These are phyloP conservation scores for Umbelopsis sp. DNA, from an alignment of 192 early-diverging fungal genomes.

Conservation along the genomic window DNA sequence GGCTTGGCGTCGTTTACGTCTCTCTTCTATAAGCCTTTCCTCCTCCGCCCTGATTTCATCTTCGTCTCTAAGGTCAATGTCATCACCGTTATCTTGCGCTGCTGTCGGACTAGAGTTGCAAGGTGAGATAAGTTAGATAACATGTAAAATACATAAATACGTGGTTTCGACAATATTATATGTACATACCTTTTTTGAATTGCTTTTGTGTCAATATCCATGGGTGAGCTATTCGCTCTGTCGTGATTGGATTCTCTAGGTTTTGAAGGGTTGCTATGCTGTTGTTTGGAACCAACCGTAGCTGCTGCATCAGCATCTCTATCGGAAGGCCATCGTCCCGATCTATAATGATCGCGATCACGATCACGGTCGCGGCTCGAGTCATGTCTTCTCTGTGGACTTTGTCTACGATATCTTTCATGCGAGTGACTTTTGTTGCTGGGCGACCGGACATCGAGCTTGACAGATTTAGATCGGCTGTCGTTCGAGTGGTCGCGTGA, in stretches of 20 bases:
- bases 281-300: not conserved
- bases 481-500: not conserved
- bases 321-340: not conserved
- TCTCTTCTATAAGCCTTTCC: slow-evolving; percentile 81
- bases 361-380: not conserved
- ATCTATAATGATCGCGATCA: not conserved
- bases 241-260: not conserved
- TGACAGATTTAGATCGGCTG: not conserved
- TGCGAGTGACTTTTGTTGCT: not conserved
- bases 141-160: not conserved
- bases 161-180: not conserved
- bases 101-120: not conserved
- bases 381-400: not conserved
- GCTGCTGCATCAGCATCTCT: no score
- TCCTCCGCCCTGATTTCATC: slow-evolving; percentile 72
- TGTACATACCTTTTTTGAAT: not conserved
- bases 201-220: not conserved
- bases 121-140: not conserved
- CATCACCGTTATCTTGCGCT: not conserved
- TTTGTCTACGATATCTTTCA: not conserved
- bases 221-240: not conserved
- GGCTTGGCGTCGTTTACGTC: slow-evolving; percentile 72
- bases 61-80: slow-evolving; percentile 30
- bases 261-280: not conserved
- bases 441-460: not conserved